Conservation (phyloP, 2,329 filamentous ascomycete species). For the Coniella vitis region DNA sequence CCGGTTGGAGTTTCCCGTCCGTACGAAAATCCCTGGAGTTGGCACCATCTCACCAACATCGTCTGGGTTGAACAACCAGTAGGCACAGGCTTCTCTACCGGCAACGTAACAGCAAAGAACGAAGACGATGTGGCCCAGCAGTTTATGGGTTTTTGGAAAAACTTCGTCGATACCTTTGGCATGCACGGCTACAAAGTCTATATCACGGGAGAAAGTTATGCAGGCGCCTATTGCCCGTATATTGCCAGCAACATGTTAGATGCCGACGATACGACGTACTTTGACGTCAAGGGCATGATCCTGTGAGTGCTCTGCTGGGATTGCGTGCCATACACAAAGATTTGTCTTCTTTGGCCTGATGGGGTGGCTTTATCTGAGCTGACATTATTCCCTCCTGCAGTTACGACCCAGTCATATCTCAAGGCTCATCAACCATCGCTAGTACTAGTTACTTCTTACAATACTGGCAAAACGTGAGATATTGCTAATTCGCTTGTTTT, state of each 20-base stretch:
- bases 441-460: constrained; percentile 50
- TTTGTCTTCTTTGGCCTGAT: neutral
- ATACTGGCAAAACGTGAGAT: constrained; percentile 36
- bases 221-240: constrained; percentile 56
- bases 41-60: constrained; percentile 66
- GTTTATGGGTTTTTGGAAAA: constrained; percentile 68
- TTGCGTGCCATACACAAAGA: too few relatives aligned
- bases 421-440: constrained; percentile 33
- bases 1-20: constrained; percentile 58
- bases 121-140: constrained; percentile 59
- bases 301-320: constrained; percentile 37
- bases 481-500: too few relatives aligned
- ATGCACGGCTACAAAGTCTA: constrained; percentile 59
- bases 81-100: constrained; percentile 58
- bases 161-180: constrained; percentile 60
- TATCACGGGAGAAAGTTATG: constrained; percentile 51
- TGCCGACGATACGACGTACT: constrained; percentile 53
- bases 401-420: constrained; percentile 58
- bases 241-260: constrained; percentile 65
- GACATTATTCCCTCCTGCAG: neutral
- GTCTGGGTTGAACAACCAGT: constrained; percentile 63
- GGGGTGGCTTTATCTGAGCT: neutral
- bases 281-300: constrained; percentile 57
- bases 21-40: constrained; percentile 57
- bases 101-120: constrained; percentile 52